These are phyloP conservation scores for Monilinia fructicola DNA, from an alignment of 2,329 filamentous ascomycete genomes.

Conservation along the genomic window DNA sequence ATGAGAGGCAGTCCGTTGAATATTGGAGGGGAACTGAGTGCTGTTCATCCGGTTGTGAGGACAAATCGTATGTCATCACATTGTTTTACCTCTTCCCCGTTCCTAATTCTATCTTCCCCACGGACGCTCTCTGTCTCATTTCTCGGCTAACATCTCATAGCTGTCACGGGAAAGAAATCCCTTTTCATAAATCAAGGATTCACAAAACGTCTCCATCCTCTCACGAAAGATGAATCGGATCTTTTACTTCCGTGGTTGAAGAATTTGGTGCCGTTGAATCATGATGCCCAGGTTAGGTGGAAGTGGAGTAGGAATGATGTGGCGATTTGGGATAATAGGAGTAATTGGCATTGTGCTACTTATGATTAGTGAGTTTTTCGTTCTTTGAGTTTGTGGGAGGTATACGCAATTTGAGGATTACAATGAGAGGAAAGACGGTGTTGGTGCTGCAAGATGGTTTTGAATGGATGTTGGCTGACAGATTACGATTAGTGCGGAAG, in stretches of 20 bases:
- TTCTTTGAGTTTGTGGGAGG: neutral
- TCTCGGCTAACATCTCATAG: constrained; percentile 1
- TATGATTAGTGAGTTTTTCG: constrained; percentile 22
- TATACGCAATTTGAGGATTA: neutral
- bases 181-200: constrained; percentile 51
- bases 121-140: no score
- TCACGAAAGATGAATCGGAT: constrained; percentile 56
- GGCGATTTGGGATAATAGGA: constrained; percentile 64
- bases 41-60: constrained; percentile 51
- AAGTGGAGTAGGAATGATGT: constrained; percentile 54
- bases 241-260: constrained; percentile 38
- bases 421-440: no score
- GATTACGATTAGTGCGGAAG: neutral
- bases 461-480: neutral
- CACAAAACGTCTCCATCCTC: constrained; percentile 32
- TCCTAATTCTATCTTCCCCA: neutral
- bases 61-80: constrained; percentile 49
- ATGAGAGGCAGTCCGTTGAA: constrained; percentile 48
- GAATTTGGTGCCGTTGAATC: constrained; percentile 53
- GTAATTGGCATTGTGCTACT: constrained; percentile 24
- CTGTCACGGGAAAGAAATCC: constrained; percentile 48
- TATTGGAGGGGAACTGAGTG: constrained; percentile 29
- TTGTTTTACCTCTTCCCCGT: no score
- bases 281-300: constrained; percentile 57
- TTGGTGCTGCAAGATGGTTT: neutral